A percentile compares a stretch with the other conserved stretches of the same genome.
phyloP scores from a whole-genome alignment of 2,329 filamentous ascomycete genomes.

The Nigrospora osmanthi region DNA sequence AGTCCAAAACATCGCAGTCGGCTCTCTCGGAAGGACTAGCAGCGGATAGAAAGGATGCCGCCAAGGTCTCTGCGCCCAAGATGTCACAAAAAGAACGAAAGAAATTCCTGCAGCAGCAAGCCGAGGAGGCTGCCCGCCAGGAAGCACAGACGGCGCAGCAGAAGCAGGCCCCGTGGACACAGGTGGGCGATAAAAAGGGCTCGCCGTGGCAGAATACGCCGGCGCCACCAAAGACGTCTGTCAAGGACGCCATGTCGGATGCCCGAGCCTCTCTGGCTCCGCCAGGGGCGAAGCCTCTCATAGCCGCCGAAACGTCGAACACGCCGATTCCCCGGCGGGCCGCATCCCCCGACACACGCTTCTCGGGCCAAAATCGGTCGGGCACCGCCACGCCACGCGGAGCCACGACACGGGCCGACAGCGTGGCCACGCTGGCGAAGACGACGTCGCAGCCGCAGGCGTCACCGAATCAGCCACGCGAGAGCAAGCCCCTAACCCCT shows the following conservation, averaged over 20 bases:
- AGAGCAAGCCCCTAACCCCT: conserved; percentile 37
- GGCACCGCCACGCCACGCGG: conserved; percentile 6
- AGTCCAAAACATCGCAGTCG: conserved; percentile 40
- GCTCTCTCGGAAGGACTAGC: conserved; percentile 46
- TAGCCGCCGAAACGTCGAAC: conserved; percentile 30
- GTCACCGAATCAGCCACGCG: not conserved
- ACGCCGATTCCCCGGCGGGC: conserved; percentile 36
- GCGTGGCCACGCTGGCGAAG: not conserved
- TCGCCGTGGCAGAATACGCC: conserved; percentile 61
- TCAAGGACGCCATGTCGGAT: conserved; percentile 38
- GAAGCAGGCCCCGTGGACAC: conserved; percentile 37
- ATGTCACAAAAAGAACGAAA: conserved; percentile 92
- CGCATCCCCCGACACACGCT: conserved; percentile 55
- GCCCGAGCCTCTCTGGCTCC: conserved; percentile 19
- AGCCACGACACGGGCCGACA: conserved; percentile 4
- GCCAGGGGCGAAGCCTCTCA: conserved; percentile 30
- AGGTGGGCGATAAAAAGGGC: conserved; percentile 28
- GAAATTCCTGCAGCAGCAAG: conserved; percentile 64
- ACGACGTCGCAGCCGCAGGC: too few relatives aligned
- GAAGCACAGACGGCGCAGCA: conserved; percentile 21
- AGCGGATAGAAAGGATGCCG: conserved; percentile 37
- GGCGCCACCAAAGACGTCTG: conserved; percentile 36
- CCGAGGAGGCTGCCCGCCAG: conserved; percentile 32
- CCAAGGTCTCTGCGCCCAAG: conserved; percentile 42
- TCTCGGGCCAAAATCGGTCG: conserved; percentile 43